Conservation (phyloP, 768 basidiomycete genomes). For the Harrya chromipes region DNA sequence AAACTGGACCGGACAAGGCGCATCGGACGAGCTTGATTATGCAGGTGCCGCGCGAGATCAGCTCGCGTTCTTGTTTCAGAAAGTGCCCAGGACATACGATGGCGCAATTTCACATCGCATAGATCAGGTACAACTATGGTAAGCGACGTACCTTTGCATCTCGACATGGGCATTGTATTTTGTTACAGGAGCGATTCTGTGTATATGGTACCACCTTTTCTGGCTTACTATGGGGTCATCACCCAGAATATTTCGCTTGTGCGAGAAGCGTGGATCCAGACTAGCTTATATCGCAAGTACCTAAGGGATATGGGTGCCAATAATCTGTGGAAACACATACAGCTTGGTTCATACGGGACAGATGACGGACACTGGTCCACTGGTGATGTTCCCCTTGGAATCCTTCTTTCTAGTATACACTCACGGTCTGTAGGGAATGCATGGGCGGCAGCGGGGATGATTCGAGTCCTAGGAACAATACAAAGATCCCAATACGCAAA, state of each 20-base stretch:
- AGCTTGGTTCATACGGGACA: conserved; percentile 47
- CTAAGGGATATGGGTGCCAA: conserved; percentile 48
- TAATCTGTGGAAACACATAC: conserved; percentile 76
- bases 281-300: conserved; percentile 65
- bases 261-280: conserved; percentile 65
- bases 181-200: conserved; percentile 67
- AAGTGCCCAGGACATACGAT: conserved; percentile 59
- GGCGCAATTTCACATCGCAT: conserved; percentile 82
- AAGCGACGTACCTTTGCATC: not conserved
- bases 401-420: not conserved
- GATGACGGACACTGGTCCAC: conserved; percentile 82
- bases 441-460: conserved; percentile 88
- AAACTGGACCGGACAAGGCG: conserved; percentile 45
- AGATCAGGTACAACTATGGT: conserved; percentile 72
- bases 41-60: conserved; percentile 63
- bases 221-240: conserved; percentile 77
- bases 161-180: not conserved
- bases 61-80: conserved; percentile 55
- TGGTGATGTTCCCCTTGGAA: conserved; percentile 36
- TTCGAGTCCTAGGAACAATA: conserved; percentile 77
- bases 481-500: conserved; percentile 54
- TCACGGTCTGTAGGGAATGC: conserved; percentile 57
- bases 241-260: conserved; percentile 58
- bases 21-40: conserved; percentile 49
- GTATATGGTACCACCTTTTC: conserved; percentile 85